These are phyloP conservation scores for Chytriomyces sp. DNA, from an alignment of 192 early-diverging fungal genomes.

Conservation along the genomic window DNA sequence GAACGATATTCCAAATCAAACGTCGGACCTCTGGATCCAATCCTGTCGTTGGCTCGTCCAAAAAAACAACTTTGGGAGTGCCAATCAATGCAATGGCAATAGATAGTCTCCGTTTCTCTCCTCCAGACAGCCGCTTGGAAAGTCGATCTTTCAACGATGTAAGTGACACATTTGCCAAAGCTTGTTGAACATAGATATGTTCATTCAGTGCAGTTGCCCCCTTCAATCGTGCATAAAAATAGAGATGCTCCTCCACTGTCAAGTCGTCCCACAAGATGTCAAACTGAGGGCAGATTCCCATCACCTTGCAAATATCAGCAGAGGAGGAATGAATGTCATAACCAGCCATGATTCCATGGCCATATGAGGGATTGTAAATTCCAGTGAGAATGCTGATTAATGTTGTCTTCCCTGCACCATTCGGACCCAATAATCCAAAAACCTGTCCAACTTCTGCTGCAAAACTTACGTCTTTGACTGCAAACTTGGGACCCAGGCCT, in stretches of 20 bases:
- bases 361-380: constrained; percentile 60
- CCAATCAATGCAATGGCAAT: constrained; percentile 58
- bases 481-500: constrained; percentile 53
- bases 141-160: constrained; percentile 56
- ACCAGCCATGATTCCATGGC: constrained; percentile 63
- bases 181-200: constrained; percentile 45
- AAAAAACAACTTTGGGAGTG: constrained; percentile 68
- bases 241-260: constrained; percentile 71
- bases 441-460: constrained; percentile 60
- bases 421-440: constrained; percentile 65
- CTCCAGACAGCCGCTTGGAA: constrained; percentile 69
- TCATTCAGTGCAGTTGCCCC: constrained; percentile 61
- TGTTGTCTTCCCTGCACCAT: constrained; percentile 66
- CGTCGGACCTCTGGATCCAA: constrained; percentile 73
- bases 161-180: constrained; percentile 60
- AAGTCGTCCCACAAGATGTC: constrained; percentile 78
- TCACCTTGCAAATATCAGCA: constrained; percentile 62
- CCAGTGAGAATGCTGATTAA: constrained; percentile 76
- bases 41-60: constrained; percentile 84
- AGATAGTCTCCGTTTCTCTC: constrained; percentile 69
- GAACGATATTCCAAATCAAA: constrained; percentile 75
- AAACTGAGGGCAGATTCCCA: constrained; percentile 78
- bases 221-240: constrained; percentile 74
- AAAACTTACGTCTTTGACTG: constrained; percentile 68
- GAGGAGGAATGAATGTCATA: constrained; percentile 59